phyloP scores from a whole-genome alignment of 2,329 filamentous ascomycete genomes.

The Aspergillus sp. region DNA sequence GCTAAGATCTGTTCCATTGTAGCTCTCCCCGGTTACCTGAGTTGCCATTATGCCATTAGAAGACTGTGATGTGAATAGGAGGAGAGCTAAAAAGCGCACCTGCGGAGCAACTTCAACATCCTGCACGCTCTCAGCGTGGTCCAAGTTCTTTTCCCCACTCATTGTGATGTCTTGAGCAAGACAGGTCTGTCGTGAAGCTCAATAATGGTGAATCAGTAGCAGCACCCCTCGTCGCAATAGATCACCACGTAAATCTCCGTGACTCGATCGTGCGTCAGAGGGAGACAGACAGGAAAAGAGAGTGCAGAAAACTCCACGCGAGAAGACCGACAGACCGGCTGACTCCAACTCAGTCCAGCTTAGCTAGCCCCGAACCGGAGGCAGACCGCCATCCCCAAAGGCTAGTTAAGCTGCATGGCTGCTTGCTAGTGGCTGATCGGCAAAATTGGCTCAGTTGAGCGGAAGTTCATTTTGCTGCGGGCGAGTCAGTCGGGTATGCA shows the following conservation, averaged over 20 bases:
- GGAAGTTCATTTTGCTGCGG: background rate
- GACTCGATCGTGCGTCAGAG: background rate
- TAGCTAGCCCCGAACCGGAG: background rate
- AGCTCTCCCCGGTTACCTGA: background rate
- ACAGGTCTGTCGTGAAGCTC: no score
- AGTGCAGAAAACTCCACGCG: background rate
- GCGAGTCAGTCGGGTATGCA: background rate
- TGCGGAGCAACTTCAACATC: slow-evolving; percentile 9
- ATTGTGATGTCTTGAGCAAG: background rate
- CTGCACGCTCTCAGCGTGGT: background rate
- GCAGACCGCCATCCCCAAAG: background rate
- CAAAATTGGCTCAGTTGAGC: background rate
- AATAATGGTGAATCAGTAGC: background rate
- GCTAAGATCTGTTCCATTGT: slow-evolving; percentile 12
- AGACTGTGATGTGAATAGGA: background rate
- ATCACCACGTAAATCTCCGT: background rate
- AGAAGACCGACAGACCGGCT: no score
- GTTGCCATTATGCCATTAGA: background rate
- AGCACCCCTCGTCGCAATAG: background rate
- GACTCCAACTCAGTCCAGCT: background rate
- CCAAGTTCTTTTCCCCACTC: background rate
- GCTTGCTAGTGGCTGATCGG: background rate
- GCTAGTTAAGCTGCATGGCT: background rate
- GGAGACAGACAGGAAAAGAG: background rate
- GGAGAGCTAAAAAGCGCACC: background rate